Evolutionary conservation across 805 yeast genomes (phyloP).

Genomic region (Wickerhamomyces strasburgensis): DNA sequence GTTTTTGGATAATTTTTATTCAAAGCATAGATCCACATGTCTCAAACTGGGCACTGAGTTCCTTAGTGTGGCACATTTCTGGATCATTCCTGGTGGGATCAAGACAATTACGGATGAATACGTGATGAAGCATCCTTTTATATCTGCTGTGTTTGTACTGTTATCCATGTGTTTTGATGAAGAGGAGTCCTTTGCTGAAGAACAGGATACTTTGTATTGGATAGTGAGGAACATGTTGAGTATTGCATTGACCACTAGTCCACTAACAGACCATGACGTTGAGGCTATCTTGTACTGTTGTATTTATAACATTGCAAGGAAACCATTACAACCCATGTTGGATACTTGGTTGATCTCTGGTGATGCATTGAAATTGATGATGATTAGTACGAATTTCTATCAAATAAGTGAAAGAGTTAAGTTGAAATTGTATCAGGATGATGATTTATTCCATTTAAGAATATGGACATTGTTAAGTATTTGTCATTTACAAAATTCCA

Average conservation of each 20-base stretch:
- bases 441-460: slow-evolving; percentile 49
- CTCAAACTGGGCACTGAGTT: slow-evolving; percentile 42
- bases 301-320: slow-evolving; percentile 49
- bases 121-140: slow-evolving; percentile 48
- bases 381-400: slow-evolving; percentile 42
- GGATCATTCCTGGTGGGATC: slow-evolving; percentile 62
- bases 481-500: slow-evolving; percentile 45
- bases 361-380: slow-evolving; percentile 44
- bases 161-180: slow-evolving; percentile 55
- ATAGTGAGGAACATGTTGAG: slow-evolving; percentile 47
- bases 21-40: slow-evolving; percentile 38
- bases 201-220: slow-evolving; percentile 42
- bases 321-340: slow-evolving; percentile 46
- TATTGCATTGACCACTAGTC: slow-evolving; percentile 43
- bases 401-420: slow-evolving; percentile 34
- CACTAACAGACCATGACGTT: slow-evolving; percentile 54
- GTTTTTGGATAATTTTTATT: slow-evolving; percentile 40
- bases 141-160: slow-evolving; percentile 47
- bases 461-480: slow-evolving; percentile 49
- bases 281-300: slow-evolving; percentile 55
- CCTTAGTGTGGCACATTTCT: slow-evolving; percentile 48
- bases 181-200: slow-evolving; percentile 41
- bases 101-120: slow-evolving; percentile 40
- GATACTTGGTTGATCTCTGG: slow-evolving; percentile 51
- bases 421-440: slow-evolving; percentile 25